These are phyloP conservation scores for Colletotrichum tanaceti DNA, from an alignment of 2,329 filamentous ascomycete species.

Conservation along the genomic window DNA sequence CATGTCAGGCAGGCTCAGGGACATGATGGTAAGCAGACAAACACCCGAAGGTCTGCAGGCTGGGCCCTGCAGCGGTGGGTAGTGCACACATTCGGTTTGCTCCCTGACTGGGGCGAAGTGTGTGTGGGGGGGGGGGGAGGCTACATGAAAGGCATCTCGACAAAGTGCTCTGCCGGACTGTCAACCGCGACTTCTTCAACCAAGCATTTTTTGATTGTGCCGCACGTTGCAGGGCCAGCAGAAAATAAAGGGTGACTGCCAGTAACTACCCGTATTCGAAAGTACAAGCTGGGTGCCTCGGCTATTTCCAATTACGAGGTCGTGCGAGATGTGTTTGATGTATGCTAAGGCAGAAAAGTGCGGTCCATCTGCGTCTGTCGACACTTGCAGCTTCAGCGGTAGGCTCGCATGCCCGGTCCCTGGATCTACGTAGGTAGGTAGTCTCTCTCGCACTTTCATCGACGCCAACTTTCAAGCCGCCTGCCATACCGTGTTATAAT, in stretches of 20 bases:
- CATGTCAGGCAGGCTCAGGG: conserved; percentile 16
- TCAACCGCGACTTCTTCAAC: background rate
- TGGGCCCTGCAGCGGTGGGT: background rate
- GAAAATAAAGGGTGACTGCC: background rate
- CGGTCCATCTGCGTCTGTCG: background rate
- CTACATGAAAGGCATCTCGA: background rate
- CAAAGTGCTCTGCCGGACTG: background rate
- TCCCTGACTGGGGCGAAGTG: background rate
- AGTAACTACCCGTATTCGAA: background rate
- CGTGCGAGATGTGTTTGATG: background rate
- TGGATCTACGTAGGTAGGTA: background rate
- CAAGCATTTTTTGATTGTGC: background rate
- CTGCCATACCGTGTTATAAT: background rate
- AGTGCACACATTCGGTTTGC: background rate
- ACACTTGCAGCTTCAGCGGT: conserved; percentile 1
- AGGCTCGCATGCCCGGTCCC: background rate
- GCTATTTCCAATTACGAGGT: background rate
- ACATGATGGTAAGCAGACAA: background rate
- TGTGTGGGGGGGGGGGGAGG: conserved; percentile 11
- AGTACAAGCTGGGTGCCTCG: background rate
- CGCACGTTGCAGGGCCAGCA: background rate
- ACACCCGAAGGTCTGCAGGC: background rate
- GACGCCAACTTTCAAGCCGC: background rate
- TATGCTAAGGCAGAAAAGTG: background rate
- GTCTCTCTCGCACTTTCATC: background rate